Percentiles rank a stretch among this genome's conserved stretches.
Conservation (phyloP, 2,329 filamentous ascomycete genomes). For the Nigrospora oryzae region DNA sequence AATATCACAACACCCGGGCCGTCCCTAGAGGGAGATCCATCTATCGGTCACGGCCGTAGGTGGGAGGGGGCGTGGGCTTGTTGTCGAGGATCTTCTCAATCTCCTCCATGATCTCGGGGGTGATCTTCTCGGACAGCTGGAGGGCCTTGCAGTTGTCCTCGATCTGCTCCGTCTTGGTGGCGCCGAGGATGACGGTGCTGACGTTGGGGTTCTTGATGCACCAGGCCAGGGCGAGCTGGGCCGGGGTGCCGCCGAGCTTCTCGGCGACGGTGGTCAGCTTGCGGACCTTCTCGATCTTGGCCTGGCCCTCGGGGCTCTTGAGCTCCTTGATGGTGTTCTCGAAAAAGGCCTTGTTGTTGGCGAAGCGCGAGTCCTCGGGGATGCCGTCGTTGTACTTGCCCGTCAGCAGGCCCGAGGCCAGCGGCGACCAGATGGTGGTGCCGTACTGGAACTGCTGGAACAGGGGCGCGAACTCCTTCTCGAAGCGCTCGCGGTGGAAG, state of each 20-base stretch:
- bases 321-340: constrained; percentile 56
- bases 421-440: constrained; percentile 37
- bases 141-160: constrained; percentile 40
- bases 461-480: constrained; percentile 51
- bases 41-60: constrained; percentile 2
- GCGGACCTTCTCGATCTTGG: constrained; percentile 34
- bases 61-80: constrained; percentile 8
- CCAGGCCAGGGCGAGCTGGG: constrained; percentile 44
- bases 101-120: constrained; percentile 38
- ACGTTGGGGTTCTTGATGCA: constrained; percentile 45
- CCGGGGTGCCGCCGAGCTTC: constrained; percentile 43
- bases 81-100: constrained; percentile 37
- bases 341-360: constrained; percentile 51
- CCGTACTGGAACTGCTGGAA: constrained; percentile 49
- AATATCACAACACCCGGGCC: too few relatives aligned
- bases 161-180: constrained; percentile 41
- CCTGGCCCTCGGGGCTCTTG: constrained; percentile 47
- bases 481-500: constrained; percentile 52
- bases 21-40: background rate
- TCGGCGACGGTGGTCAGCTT: constrained; percentile 45
- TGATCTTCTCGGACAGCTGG: constrained; percentile 36
- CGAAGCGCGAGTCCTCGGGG: constrained; percentile 51
- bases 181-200: constrained; percentile 43
- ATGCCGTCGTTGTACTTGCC: constrained; percentile 59
- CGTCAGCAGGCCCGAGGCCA: constrained; percentile 48